These are phyloP conservation scores for Plasmodium reichenowi DNA, from an alignment of 169 alveolate species.

Conservation along the genomic window DNA sequence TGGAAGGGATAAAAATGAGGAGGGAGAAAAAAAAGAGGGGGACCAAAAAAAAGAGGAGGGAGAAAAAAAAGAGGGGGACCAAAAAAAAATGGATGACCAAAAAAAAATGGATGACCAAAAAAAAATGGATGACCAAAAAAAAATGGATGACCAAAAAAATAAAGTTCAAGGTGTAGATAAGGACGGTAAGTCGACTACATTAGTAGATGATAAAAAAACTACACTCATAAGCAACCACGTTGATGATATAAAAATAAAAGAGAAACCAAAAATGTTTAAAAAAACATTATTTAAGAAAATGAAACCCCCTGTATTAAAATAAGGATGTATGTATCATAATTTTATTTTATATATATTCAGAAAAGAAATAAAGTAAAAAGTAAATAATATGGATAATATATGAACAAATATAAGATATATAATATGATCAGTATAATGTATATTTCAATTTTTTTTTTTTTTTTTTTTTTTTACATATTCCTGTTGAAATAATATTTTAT, in stretches of 20 bases:
- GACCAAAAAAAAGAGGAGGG: not conserved
- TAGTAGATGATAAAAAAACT: not conserved
- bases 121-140: not conserved
- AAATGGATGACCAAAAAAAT: not conserved
- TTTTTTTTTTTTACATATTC: too few species aligned
- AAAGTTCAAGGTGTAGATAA: not conserved
- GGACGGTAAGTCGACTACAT: too few species aligned
- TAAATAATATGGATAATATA: too few species aligned
- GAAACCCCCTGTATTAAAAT: constrained; percentile 2
- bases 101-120: not conserved
- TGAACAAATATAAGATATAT: too few species aligned
- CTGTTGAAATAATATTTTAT: too few species aligned
- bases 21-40: not conserved
- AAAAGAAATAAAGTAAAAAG: too few species aligned
- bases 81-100: not conserved
- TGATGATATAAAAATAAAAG: not conserved
- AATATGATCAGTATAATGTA: too few species aligned
- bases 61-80: not conserved
- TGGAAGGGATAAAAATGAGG: not conserved
- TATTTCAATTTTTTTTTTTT: too few species aligned
- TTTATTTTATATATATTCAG: too few species aligned
- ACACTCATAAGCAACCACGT: not conserved
- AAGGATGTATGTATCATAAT: not conserved
- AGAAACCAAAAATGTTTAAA: constrained; percentile 3
- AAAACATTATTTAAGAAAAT: constrained; percentile 8